Percentiles rank a stretch among this genome's conserved stretches.
Conservation (phyloP, 2,329 filamentous ascomycete species). For the Beauveria australis region DNA sequence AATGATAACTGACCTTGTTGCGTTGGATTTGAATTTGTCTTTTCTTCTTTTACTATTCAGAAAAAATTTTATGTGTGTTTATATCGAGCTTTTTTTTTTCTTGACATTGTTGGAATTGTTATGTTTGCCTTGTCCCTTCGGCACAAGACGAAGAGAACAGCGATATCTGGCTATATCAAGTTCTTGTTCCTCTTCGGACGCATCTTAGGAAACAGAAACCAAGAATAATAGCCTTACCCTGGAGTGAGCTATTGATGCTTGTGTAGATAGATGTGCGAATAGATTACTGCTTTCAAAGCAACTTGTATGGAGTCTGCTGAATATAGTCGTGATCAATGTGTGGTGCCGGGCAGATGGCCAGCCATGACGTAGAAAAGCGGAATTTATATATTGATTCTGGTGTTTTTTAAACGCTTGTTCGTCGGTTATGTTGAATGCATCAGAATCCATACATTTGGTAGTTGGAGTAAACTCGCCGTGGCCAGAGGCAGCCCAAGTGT, state of each 20-base stretch:
- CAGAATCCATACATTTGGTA: no score
- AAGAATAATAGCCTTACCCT: not conserved
- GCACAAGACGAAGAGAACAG: not conserved
- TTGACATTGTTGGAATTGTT: not conserved
- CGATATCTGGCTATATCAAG: conserved; percentile 1
- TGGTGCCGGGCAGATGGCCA: not conserved
- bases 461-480: no score
- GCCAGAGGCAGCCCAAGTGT: not conserved
- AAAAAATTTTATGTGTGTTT: not conserved
- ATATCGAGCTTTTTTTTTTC: not conserved
- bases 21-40: not conserved
- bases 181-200: not conserved
- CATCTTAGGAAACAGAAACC: not conserved
- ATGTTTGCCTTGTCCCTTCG: not conserved
- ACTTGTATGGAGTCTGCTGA: not conserved
- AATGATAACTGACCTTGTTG: not conserved
- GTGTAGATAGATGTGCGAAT: conserved; percentile 2
- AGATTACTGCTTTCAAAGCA: not conserved
- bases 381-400: no score
- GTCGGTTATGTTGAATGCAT: not conserved
- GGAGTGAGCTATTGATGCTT: not conserved
- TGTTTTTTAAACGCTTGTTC: no score
- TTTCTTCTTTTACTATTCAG: not conserved
- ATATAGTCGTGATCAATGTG: not conserved
- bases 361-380: not conserved